A percentile compares a stretch with the other conserved stretches of the same genome.
phyloP scores from a whole-genome alignment of 495 filamentous ascomycete species.

The Lophiostoma macrostomum region DNA sequence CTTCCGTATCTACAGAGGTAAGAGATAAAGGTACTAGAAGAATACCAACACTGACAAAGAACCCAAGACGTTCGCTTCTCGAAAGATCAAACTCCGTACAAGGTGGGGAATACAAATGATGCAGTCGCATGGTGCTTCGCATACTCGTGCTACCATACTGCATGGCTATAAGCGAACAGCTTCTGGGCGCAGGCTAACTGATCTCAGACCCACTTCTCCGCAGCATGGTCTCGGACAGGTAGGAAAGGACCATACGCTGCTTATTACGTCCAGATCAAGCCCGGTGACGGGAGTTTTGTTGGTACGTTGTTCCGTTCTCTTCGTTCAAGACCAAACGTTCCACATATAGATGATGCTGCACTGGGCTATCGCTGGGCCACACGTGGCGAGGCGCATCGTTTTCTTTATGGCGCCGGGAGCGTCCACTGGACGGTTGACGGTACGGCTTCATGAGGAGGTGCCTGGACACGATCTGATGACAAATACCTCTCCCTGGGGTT shows the following conservation, averaged over 20 bases:
- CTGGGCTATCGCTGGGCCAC: too few relatives aligned
- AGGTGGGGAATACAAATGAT: conserved; percentile 48
- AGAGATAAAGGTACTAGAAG: conserved; percentile 33
- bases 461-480: too few relatives aligned
- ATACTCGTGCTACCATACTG: conserved; percentile 7
- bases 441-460: too few relatives aligned
- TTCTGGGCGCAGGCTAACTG: conserved; percentile 10
- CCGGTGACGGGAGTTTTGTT: conserved; percentile 53
- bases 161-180: not conserved
- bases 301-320: conserved; percentile 48
- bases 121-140: not conserved
- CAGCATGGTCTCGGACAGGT: conserved; percentile 74
- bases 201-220: conserved; percentile 68
- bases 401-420: too few relatives aligned
- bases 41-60: not conserved
- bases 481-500: too few relatives aligned
- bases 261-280: conserved; percentile 72
- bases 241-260: conserved; percentile 81
- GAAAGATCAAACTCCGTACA: conserved; percentile 76
- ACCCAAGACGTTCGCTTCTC: conserved; percentile 29
- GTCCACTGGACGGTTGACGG: too few relatives aligned
- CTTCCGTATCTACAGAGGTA: conserved; percentile 82
- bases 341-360: too few relatives aligned
- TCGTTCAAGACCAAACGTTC: not conserved
- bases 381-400: too few relatives aligned